Conservation (phyloP, 169 alveolate species). For the Cystoisospora suis region DNA sequence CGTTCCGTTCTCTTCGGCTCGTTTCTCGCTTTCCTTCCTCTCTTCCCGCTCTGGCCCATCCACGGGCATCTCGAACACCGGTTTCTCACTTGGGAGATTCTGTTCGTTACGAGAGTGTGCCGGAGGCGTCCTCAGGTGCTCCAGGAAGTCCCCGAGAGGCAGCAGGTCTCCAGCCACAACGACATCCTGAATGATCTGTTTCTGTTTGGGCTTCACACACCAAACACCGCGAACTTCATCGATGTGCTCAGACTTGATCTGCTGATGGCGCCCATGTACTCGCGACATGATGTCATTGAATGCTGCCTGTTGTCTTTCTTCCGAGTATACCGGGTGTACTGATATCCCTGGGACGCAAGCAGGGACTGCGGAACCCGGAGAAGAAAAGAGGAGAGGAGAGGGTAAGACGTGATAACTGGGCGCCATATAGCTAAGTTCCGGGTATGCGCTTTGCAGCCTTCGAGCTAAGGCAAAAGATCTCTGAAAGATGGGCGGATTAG, state of each 20-base stretch:
- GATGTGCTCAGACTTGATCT: neutral
- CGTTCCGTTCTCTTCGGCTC: neutral
- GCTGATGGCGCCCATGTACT: conserved; percentile 3
- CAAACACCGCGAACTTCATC: conserved; percentile 24
- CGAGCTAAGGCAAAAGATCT: neutral
- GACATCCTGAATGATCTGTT: neutral
- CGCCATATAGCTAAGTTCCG: neutral
- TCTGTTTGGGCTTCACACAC: neutral
- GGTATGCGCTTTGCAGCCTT: neutral
- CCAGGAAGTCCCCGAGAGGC: conserved; percentile 24
- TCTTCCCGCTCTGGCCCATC: neutral
- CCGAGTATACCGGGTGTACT: neutral
- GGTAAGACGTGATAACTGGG: neutral
- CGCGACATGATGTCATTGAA: neutral
- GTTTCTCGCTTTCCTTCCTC: neutral
- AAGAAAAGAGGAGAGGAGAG: neutral
- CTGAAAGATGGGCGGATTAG: neutral
- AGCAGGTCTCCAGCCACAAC: conserved; percentile 36
- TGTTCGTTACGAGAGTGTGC: no score
- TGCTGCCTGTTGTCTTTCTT: neutral
- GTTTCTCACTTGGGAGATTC: no score
- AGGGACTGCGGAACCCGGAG: neutral
- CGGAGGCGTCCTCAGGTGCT: conserved; percentile 22
- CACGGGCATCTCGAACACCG: neutral
- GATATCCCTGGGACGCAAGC: neutral